These are phyloP conservation scores for Guyanaporus albipodus DNA, from an alignment of 768 basidiomycete species.

Conservation along the genomic window DNA sequence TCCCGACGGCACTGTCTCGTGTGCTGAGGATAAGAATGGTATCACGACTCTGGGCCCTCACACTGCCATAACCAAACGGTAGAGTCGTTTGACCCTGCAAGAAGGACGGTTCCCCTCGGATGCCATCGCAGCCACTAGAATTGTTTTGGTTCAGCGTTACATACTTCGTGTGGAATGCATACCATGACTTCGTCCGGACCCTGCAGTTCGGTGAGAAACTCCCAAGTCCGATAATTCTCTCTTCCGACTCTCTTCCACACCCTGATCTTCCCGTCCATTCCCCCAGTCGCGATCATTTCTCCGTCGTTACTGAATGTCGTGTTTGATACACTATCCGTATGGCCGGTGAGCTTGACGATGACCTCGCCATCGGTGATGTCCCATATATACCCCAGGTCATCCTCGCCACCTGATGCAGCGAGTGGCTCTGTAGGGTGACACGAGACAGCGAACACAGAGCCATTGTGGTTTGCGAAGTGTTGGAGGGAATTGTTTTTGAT, in stretches of 20 bases:
- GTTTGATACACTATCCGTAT: slow-evolving; percentile 85
- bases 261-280: slow-evolving; percentile 95
- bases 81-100: slow-evolving; percentile 90
- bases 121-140: slow-evolving; percentile 92
- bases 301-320: slow-evolving; percentile 84
- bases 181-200: slow-evolving; percentile 97
- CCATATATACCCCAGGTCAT: slow-evolving; percentile 94
- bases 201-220: slow-evolving; percentile 88
- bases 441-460: slow-evolving; percentile 82
- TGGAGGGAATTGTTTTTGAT: slow-evolving; percentile 64
- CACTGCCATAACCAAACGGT: slow-evolving; percentile 98
- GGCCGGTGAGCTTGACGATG: slow-evolving; percentile 83
- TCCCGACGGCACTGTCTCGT: slow-evolving; percentile 78
- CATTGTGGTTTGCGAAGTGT: slow-evolving; percentile 60
- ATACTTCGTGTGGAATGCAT: slow-evolving; percentile 26
- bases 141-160: slow-evolving; percentile 4
- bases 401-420: slow-evolving; percentile 91
- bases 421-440: slow-evolving; percentile 78
- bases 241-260: slow-evolving; percentile 85
- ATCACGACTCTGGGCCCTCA: slow-evolving; percentile 36
- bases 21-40: not conserved
- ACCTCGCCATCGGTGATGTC: slow-evolving; percentile 76
- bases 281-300: slow-evolving; percentile 90
- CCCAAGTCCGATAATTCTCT: slow-evolving; percentile 78
- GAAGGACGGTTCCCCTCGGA: slow-evolving; percentile 83